A percentile compares a stretch with the other conserved stretches of the same genome.
phyloP scores from a whole-genome alignment of 2,329 filamentous ascomycete genomes.

The Neonectria ditissima region DNA sequence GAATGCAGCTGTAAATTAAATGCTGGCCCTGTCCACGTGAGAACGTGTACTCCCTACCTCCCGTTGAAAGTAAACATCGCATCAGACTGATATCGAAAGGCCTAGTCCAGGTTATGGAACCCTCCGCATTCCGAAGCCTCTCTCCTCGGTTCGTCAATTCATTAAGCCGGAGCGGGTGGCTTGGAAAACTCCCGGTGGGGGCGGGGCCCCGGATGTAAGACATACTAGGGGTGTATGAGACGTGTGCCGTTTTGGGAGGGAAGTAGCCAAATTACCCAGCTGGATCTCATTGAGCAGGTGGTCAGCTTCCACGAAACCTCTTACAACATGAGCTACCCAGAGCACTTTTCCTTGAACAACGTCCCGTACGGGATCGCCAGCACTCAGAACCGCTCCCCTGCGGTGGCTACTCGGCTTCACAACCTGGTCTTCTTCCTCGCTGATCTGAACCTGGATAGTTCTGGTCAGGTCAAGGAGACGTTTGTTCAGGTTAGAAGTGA shows the following conservation, averaged over 20 bases:
- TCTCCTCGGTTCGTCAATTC: slow-evolving; percentile 9
- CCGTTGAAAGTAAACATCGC: no score
- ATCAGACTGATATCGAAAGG: no score
- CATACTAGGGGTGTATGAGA: neutral
- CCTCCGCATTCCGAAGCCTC: neutral
- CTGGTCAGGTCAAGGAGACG: neutral
- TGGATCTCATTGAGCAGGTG: neutral
- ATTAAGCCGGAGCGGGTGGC: neutral
- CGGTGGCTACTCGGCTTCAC: slow-evolving; percentile 16
- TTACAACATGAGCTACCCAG: slow-evolving; percentile 10
- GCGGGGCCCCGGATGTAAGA: slow-evolving; percentile 5
- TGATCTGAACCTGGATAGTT: slow-evolving; percentile 7
- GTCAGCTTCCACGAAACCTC: neutral
- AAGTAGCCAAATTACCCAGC: neutral
- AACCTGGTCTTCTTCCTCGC: slow-evolving; percentile 17
- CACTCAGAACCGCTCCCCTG: slow-evolving; percentile 4
- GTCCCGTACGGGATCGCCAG: slow-evolving; percentile 22
- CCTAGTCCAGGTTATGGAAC: neutral
- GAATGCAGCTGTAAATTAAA: neutral
- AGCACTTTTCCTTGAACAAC: slow-evolving; percentile 22
- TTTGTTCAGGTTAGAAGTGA: slow-evolving; percentile 12
- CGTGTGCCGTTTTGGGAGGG: neutral
- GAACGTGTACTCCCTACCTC: neutral
- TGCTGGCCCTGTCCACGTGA: neutral
- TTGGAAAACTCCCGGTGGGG: slow-evolving; percentile 16